Percentiles rank a stretch among this genome's conserved stretches.
Conservation (phyloP, 228 moss, liverwort and hornwort species). For the Sphagnum fallax region DNA sequence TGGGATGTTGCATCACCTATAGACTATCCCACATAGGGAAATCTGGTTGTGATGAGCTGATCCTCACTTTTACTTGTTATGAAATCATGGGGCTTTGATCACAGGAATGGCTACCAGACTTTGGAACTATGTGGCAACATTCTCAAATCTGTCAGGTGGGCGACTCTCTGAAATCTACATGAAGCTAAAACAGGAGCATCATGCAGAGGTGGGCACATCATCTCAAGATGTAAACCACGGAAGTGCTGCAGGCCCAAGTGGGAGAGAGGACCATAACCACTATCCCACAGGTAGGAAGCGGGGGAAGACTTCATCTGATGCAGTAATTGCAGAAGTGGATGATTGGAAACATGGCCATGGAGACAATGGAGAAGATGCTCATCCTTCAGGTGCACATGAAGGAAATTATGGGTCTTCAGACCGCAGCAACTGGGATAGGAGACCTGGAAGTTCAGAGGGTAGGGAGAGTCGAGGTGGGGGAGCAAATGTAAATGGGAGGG, state of each 20-base stretch:
- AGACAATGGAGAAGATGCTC: constrained; percentile 35
- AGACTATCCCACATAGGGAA: no score
- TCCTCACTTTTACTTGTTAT: not conserved
- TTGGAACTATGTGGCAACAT: constrained; percentile 98
- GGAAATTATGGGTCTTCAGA: constrained; percentile 46
- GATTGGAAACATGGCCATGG: constrained; percentile 66
- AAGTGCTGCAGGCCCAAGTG: constrained; percentile 71
- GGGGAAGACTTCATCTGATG: constrained; percentile 29
- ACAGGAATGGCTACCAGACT: constrained; percentile 93
- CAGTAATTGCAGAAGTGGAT: constrained; percentile 41
- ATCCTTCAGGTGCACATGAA: constrained; percentile 23
- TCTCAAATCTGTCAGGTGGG: constrained; percentile 79
- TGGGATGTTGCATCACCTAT: no score
- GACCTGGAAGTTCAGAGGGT: constrained; percentile 81
- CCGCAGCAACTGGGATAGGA: constrained; percentile 77
- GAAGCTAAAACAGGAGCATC: constrained; percentile 71
- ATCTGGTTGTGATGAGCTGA: no score
- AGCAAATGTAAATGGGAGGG: constrained; percentile 27
- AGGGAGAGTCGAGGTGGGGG: constrained; percentile 53
- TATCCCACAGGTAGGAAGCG: constrained; percentile 29
- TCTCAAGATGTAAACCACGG: constrained; percentile 49
- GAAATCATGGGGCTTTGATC: not conserved
- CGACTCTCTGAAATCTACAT: constrained; percentile 83
- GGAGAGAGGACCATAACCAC: constrained; percentile 49
- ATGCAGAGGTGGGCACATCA: constrained; percentile 21